Base-by-base conservation (phyloP, 2,329 filamentous ascomycete species). In the Capronia epimyces region DNA sequence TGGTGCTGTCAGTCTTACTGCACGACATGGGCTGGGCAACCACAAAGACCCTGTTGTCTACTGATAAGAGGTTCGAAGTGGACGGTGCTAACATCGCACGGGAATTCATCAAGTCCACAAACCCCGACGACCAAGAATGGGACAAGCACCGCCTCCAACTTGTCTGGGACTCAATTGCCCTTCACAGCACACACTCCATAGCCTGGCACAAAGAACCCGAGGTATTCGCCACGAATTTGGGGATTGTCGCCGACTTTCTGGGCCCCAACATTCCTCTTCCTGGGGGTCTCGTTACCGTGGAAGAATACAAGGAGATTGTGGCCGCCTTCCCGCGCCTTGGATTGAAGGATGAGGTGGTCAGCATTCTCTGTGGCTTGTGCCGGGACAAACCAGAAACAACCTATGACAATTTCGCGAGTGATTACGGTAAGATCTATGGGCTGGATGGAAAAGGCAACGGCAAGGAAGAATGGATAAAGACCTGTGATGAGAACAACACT, bases 1-100 rank as follows among this genome's bases (percentile, higher is more conserved):
- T 59, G 9, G 46, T 51, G 2, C 24, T 57, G 10, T 50, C 56
- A 8, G 46, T 36, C 21, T 21, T 57, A 34, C 45, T 62, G 32
- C 63, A 64, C 44, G 63, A 65, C 43, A 52, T 65, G 31, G 63
- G 71, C 13, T 74, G 68, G 71, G 67, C 68, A 45, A 61, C 58
- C 8, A 67, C 61, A 2, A 62, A 64, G 12, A 58, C 63, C 25
- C 49, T 71, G 7, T 53, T 74, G 13, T 72, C 69, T 32, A 41
- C 57, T 1, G 72, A 77, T 61, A 72, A 71, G 22, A 68, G 74
- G 7, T 78, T 78, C 60, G 75, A 78, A 53, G 71, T 77, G 20
- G 75, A 78, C 57, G 70, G 74, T 12, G 75, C 74, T 7, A 68
- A 72, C 47, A 70, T 67, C 2, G 71, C 74, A 1, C 61, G 70